A percentile compares a stretch with the other conserved stretches of the same genome.
Conservation (phyloP, 2,329 filamentous ascomycete species). For the Beauveria sp. region DNA sequence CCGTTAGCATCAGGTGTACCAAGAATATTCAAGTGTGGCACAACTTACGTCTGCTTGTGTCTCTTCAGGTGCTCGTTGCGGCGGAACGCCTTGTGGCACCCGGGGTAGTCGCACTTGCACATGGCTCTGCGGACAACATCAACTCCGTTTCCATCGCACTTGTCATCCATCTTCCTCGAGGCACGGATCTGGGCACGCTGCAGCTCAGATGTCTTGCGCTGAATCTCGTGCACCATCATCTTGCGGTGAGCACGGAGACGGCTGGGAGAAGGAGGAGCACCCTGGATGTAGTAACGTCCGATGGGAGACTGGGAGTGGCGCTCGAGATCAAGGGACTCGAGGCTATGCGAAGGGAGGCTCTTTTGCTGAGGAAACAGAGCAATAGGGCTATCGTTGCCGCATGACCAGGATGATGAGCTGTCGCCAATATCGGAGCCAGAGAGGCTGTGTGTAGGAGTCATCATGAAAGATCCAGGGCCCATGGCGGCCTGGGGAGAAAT, state of each 20-base stretch:
- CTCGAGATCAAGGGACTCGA: conserved; percentile 28
- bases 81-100: conserved; percentile 42
- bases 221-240: conserved; percentile 34
- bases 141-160: conserved; percentile 22
- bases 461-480: conserved; percentile 28
- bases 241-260: conserved; percentile 30
- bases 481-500: conserved; percentile 28
- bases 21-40: not conserved
- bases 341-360: conserved; percentile 22
- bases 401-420: conserved; percentile 31
- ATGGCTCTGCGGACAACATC: conserved; percentile 32
- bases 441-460: conserved; percentile 33
- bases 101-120: conserved; percentile 38
- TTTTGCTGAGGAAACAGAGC: conserved; percentile 30
- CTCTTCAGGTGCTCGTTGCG: conserved; percentile 50
- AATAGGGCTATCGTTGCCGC: conserved; percentile 33
- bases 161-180: conserved; percentile 23
- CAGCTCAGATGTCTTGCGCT: conserved; percentile 37
- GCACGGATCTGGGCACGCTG: conserved; percentile 33
- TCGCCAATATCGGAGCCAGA: conserved; percentile 32
- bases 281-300: conserved; percentile 23
- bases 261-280: conserved; percentile 26
- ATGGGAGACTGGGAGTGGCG: conserved; percentile 29
- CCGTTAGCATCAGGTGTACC: conserved; percentile 1
- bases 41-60: conserved; percentile 43